These are phyloP conservation scores for Vitis hybrid DNA, from an alignment of 177 flowering plant species.

Conservation along the genomic window DNA sequence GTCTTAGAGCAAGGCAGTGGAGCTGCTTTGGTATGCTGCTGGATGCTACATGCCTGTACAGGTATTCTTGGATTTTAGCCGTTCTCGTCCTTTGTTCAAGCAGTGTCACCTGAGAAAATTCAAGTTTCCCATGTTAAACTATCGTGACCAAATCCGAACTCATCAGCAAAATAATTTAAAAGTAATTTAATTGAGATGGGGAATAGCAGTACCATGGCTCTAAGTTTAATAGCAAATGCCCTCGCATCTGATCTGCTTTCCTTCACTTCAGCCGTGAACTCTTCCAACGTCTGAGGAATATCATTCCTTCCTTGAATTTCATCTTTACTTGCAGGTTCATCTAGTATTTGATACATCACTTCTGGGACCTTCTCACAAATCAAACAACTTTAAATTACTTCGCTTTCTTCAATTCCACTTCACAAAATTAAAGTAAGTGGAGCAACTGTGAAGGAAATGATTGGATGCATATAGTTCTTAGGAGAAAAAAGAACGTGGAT, in stretches of 20 bases:
- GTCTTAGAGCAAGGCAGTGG: conserved; percentile 72
- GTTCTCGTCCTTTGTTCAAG: conserved; percentile 79
- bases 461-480: no score
- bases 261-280: conserved; percentile 68
- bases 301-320: conserved; percentile 43
- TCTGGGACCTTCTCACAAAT: conserved; percentile 64
- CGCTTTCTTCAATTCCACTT: no score
- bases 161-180: not conserved
- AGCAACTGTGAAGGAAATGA: no score
- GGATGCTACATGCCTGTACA: conserved; percentile 91
- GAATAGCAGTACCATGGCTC: conserved; percentile 62
- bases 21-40: conserved; percentile 97
- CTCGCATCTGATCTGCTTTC: conserved; percentile 54
- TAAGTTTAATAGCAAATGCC: conserved; percentile 75
- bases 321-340: conserved; percentile 43
- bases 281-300: conserved; percentile 76
- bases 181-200: not conserved
- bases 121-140: no score
- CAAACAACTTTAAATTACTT: no score
- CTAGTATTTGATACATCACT: conserved; percentile 70
- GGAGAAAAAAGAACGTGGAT: not conserved
- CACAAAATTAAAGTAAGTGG: no score
- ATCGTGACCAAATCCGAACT: no score
- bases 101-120: conserved; percentile 48
- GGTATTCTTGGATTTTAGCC: conserved; percentile 79